A percentile compares a stretch with the other conserved stretches of the same genome.
These are phyloP conservation scores for Pleurotus djamor DNA, from an alignment of 768 basidiomycete species.

Conservation along the genomic window DNA sequence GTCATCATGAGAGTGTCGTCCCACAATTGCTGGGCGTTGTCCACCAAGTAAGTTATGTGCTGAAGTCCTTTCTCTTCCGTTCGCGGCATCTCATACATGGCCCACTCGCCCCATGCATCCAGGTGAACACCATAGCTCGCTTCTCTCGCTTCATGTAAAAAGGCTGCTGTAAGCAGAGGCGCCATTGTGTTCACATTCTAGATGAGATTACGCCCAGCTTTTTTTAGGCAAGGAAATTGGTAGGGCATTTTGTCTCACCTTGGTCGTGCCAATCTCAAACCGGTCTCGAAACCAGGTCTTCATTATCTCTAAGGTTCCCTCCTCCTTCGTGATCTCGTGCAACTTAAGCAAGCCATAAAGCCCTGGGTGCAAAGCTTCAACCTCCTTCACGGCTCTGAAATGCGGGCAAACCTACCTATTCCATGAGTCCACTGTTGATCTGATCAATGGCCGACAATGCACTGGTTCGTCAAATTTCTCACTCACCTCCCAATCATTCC, in stretches of 20 bases:
- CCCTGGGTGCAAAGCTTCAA: slow-evolving; percentile 18
- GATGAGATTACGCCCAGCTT: neutral
- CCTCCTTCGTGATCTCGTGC: slow-evolving; percentile 36
- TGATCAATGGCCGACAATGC: neutral
- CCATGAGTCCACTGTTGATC: slow-evolving; percentile 39
- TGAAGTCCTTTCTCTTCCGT: slow-evolving; percentile 45
- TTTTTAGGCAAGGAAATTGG: neutral
- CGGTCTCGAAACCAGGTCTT: slow-evolving; percentile 48
- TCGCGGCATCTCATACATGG: slow-evolving; percentile 43
- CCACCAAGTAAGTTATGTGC: slow-evolving; percentile 42
- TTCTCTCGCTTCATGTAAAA: slow-evolving; percentile 33
- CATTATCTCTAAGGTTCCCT: slow-evolving; percentile 34
- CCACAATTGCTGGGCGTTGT: slow-evolving; percentile 48
- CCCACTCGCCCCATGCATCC: slow-evolving; percentile 52
- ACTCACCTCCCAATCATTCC: slow-evolving; percentile 53
- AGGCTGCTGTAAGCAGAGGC: slow-evolving; percentile 43
- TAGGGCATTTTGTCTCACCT: slow-evolving; percentile 19
- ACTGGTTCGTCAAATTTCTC: neutral
- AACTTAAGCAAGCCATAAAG: slow-evolving; percentile 39
- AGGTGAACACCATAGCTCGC: slow-evolving; percentile 34
- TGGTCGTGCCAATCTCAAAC: slow-evolving; percentile 48
- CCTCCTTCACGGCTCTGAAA: no score
- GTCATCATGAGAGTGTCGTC: slow-evolving; percentile 61
- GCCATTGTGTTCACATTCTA: slow-evolving; percentile 61
- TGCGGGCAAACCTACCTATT: slow-evolving; percentile 24